Percentiles rank a stretch among this genome's conserved stretches.
phyloP scores from a whole-genome alignment of 768 basidiomycete genomes.

The Russula sp. region DNA sequence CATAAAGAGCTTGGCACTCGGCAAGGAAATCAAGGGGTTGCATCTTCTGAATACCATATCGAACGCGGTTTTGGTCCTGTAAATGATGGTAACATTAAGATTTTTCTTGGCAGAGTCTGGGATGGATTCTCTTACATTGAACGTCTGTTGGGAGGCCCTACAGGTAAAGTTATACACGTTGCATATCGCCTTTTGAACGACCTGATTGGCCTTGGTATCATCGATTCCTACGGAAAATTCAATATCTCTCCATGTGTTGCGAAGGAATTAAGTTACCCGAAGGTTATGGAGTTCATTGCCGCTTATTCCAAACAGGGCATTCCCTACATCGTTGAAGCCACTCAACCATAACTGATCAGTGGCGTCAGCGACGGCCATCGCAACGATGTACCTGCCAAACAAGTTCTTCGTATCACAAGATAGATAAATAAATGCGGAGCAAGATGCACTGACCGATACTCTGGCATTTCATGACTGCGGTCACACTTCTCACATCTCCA shows the following conservation, averaged over 20 bases:
- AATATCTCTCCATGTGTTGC: background rate
- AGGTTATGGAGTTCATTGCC: constrained; percentile 76
- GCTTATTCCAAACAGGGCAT: constrained; percentile 67
- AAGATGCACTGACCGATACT: constrained; percentile 62
- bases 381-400: constrained; percentile 65
- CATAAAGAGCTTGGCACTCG: constrained; percentile 58
- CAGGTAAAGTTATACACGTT: constrained; percentile 79
- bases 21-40: constrained; percentile 62
- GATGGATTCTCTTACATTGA: constrained; percentile 53
- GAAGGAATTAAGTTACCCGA: constrained; percentile 46
- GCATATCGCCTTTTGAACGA: constrained; percentile 64
- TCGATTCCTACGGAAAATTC: constrained; percentile 48
- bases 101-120: background rate
- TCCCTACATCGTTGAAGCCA: constrained; percentile 91
- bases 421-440: background rate
- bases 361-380: constrained; percentile 85
- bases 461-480: constrained; percentile 61
- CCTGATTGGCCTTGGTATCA: constrained; percentile 53
- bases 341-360: constrained; percentile 90
- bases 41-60: constrained; percentile 77
- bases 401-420: constrained; percentile 13
- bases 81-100: constrained; percentile 10
- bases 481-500: constrained; percentile 97
- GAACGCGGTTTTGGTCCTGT: constrained; percentile 77
- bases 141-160: constrained; percentile 84